A percentile compares a stretch with the other conserved stretches of the same genome.
Evolutionary conservation across 177 flowering plant genomes (phyloP).

Genomic region (Vitis hybrid): DNA sequence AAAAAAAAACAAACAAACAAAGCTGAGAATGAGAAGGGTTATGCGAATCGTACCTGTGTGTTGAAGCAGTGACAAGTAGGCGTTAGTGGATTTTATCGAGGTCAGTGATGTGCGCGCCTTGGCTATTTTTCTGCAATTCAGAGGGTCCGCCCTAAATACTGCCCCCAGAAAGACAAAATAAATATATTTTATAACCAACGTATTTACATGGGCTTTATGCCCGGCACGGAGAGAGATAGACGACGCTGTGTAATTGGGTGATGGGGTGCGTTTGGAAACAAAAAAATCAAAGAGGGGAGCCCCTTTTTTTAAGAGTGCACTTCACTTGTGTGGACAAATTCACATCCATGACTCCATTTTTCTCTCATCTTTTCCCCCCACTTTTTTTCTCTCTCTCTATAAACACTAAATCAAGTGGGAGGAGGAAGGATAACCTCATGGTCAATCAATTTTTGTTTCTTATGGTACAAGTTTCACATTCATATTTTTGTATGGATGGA

Average conservation of each 20-base stretch:
- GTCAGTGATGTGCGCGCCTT: constrained; percentile 26
- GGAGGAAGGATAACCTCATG: too few relatives aligned
- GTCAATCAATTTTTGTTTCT: too few relatives aligned
- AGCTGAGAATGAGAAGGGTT: constrained; percentile 1
- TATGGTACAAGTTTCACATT: too few relatives aligned
- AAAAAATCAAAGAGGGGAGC: not conserved
- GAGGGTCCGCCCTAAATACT: constrained; percentile 11
- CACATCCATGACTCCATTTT: too few relatives aligned
- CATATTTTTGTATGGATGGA: too few relatives aligned
- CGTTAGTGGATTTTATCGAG: constrained; percentile 19
- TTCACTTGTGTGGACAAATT: too few relatives aligned
- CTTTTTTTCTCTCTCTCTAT: not conserved
- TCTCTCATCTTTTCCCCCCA: not conserved
- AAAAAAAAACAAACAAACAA: not conserved
- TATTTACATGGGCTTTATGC: not conserved
- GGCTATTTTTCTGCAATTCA: constrained; percentile 5
- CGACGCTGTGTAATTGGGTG: not conserved
- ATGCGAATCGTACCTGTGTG: constrained; percentile 12
- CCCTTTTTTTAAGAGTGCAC: too few relatives aligned
- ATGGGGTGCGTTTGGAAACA: not conserved
- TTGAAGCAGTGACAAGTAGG: constrained; percentile 3
- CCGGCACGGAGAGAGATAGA: not conserved
- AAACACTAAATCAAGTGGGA: too few relatives aligned
- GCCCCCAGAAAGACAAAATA: constrained; percentile 1
- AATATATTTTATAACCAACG: not conserved